Evolutionary conservation across 345 rosid genomes (phyloP).

Genomic region (Turritis glabra): DNA sequence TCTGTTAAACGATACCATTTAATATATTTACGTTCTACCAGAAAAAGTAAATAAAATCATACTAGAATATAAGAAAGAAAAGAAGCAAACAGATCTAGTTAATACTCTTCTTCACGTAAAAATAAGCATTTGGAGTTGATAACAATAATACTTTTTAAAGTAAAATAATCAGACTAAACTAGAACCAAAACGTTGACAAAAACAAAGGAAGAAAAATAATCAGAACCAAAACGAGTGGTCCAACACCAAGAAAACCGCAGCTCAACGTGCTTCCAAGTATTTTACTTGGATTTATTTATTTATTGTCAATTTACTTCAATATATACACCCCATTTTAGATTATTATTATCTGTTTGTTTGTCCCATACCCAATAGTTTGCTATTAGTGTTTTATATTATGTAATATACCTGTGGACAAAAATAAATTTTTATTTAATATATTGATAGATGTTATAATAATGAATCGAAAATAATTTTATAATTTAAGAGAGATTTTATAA

Average conservation of each 20-base stretch:
- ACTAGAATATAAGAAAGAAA: too few relatives aligned
- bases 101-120: neutral
- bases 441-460: too few relatives aligned
- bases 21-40: too few relatives aligned
- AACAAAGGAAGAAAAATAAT: neutral
- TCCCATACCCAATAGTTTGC: constrained; percentile 19
- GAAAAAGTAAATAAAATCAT: too few relatives aligned
- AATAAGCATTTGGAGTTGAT: neutral
- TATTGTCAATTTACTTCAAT: neutral
- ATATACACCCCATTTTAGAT: neutral
- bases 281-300: neutral
- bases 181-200: constrained; percentile 31
- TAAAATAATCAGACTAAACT: neutral
- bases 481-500: too few relatives aligned
- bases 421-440: neutral
- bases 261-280: constrained; percentile 41
- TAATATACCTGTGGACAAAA: neutral
- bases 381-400: neutral
- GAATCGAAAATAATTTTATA: too few relatives aligned
- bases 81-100: neutral
- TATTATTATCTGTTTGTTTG: constrained; percentile 29
- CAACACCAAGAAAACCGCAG: constrained; percentile 37
- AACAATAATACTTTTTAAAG: neutral
- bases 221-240: constrained; percentile 35
- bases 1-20: too few relatives aligned